Evolutionary conservation across 2,329 filamentous ascomycete genomes (phyloP), one percentile per base, ranked within the genome.

Genomic region (Colletotrichum sp.): DNA sequence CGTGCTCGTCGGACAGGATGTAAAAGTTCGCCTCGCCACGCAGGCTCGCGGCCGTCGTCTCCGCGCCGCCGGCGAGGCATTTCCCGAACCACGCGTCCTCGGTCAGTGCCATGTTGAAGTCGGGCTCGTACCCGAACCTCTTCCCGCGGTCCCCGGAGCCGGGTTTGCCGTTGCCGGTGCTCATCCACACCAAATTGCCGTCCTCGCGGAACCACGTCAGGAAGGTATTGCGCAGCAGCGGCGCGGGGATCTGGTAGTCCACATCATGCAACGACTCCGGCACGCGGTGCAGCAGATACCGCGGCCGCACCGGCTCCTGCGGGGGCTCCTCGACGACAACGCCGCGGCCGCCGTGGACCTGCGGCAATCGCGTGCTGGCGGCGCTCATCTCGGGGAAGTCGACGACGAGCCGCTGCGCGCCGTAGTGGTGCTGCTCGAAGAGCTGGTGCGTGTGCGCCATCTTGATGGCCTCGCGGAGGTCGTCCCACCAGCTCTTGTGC

Each of bases 11-110:
- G 10, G 8, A 8, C 13, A 66, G 16, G 10, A 78, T 18, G 69
- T 77, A 72, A 5, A 78, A 78, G 69, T 78, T 78, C 49, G 76
- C 73, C 30, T 78, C 76, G 18, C 63, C 66, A 3, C 52, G 55
- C 6, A 80, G 71, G 26, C 34, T 49, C 49, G 39, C 32, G 12
- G 72, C 52, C 6, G 76, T 77, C 66, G 71, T 30, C 44, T 71
- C 59, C 24, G 82, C 76, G 7, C 79, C 82, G 5, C 73, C 73
- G 10, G 57, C 26, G 36, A 86, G 81, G 72, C 83, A 87, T 3
- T 77, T 67, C 44, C 84, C 82, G 78, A 85, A 89, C 10, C 77
- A 68, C 1, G 78, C 36, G 71, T 85, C 85, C 69, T 89, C 87
- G 6, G 78, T 60, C 28, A 78, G 67, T 8, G 82, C 82, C 71